phyloP scores from a whole-genome alignment of 2,329 filamentous ascomycete species.

The Stagonosporopsis cucurbitacearum region DNA sequence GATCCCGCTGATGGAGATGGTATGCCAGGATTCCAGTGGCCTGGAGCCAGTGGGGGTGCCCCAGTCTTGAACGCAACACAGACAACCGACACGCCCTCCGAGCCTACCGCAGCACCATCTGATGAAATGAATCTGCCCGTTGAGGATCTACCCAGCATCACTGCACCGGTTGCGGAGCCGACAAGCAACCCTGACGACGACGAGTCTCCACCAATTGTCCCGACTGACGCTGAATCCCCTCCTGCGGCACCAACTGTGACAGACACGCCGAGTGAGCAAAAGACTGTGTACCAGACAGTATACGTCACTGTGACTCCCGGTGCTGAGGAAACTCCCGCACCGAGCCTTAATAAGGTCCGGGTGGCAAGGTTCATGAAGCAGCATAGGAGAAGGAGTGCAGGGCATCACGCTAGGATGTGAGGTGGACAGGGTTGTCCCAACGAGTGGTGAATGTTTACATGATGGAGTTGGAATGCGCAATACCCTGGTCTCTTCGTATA shows the following conservation, averaged over 20 bases:
- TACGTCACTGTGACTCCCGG: constrained; percentile 23
- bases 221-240: constrained; percentile 7
- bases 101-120: constrained; percentile 11
- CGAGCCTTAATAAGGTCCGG: constrained; percentile 14
- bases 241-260: constrained; percentile 14
- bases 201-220: neutral
- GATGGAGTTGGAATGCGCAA: constrained; percentile 13
- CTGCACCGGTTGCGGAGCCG: neutral
- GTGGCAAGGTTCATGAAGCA: constrained; percentile 26
- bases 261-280: constrained; percentile 7
- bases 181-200: constrained; percentile 5
- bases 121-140: constrained; percentile 6
- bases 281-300: constrained; percentile 25
- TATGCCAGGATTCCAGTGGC: constrained; percentile 36
- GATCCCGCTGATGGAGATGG: constrained; percentile 13
- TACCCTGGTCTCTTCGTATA: constrained; percentile 23
- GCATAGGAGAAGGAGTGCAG: constrained; percentile 24
- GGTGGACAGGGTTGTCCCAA: neutral
- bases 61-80: constrained; percentile 9
- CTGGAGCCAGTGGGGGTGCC: constrained; percentile 3
- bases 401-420: constrained; percentile 22
- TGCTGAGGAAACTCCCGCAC: constrained; percentile 17
- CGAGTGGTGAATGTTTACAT: neutral
- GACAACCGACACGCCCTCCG: constrained; percentile 2
- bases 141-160: neutral